Percentiles rank a stretch among this genome's conserved stretches.
These are phyloP conservation scores for Epichloe typhina DNA, from an alignment of 2,329 filamentous ascomycete genomes.

Conservation along the genomic window DNA sequence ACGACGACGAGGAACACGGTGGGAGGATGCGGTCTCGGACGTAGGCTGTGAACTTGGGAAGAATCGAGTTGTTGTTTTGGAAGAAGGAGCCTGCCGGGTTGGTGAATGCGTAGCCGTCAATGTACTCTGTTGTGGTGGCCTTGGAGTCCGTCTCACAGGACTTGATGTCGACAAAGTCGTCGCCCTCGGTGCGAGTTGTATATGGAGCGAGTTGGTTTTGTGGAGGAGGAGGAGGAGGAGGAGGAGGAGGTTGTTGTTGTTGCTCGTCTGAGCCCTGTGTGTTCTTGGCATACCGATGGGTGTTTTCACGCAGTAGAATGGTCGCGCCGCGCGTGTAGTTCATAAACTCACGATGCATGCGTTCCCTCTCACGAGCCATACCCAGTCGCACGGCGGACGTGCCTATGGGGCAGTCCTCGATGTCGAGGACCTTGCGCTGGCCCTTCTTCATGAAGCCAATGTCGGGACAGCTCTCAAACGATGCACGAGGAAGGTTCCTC, in stretches of 20 bases:
- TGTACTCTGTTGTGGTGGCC: slow-evolving; percentile 71
- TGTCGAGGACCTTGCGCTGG: slow-evolving; percentile 69
- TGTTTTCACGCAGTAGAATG: slow-evolving; percentile 77
- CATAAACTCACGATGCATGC: slow-evolving; percentile 55
- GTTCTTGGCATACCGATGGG: slow-evolving; percentile 49
- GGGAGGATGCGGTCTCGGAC: slow-evolving; percentile 69
- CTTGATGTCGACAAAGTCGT: slow-evolving; percentile 61
- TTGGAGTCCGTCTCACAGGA: slow-evolving; percentile 82
- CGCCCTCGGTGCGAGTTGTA: slow-evolving; percentile 35
- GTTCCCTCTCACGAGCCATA: slow-evolving; percentile 66
- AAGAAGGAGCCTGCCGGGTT: slow-evolving; percentile 94
- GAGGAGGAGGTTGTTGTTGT: slow-evolving; percentile 11
- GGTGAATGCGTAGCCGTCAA: slow-evolving; percentile 72
- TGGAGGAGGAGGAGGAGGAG: slow-evolving; percentile 13
- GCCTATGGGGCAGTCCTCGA: slow-evolving; percentile 93
- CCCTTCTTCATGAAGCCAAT: slow-evolving; percentile 89
- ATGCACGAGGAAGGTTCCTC: slow-evolving; percentile 29
- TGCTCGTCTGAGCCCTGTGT: background rate
- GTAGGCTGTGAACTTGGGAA: slow-evolving; percentile 74
- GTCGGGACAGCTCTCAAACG: slow-evolving; percentile 53
- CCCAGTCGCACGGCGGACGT: slow-evolving; percentile 74
- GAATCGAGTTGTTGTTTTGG: slow-evolving; percentile 99
- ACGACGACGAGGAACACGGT: slow-evolving; percentile 19
- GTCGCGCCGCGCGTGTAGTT: slow-evolving; percentile 76
- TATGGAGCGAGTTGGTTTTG: slow-evolving; percentile 15